phyloP scores from a whole-genome alignment of 192 early-diverging fungal species.

The Podila horticola region DNA sequence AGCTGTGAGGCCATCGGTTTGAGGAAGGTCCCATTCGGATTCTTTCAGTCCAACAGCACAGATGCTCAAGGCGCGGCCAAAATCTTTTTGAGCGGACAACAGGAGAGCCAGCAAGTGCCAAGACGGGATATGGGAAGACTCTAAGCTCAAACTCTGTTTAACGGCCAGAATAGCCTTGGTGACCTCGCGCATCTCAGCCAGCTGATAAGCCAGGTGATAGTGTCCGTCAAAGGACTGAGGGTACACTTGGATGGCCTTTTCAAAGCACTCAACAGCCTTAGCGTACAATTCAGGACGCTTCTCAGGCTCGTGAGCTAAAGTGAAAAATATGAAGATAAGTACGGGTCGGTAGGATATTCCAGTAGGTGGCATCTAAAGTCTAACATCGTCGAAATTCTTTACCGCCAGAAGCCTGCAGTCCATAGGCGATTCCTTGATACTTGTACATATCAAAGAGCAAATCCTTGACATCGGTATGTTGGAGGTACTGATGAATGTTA shows the following conservation, averaged over 20 bases:
- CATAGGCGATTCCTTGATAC: constrained; percentile 13
- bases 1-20: constrained; percentile 14
- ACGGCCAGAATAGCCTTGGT: constrained; percentile 60
- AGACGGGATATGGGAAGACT: constrained; percentile 65
- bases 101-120: constrained; percentile 78
- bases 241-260: constrained; percentile 58
- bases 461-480: constrained; percentile 8
- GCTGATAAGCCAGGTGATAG: constrained; percentile 74
- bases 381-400: not conserved
- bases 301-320: constrained; percentile 65
- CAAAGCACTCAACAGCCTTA: constrained; percentile 63
- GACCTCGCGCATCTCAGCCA: constrained; percentile 70
- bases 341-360: not conserved
- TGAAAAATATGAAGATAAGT: not conserved
- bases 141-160: constrained; percentile 61
- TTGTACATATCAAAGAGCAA: constrained; percentile 10
- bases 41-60: constrained; percentile 69
- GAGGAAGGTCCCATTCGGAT: constrained; percentile 54
- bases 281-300: constrained; percentile 67
- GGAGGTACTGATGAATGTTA: constrained; percentile 23
- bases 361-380: no score
- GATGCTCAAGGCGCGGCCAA: constrained; percentile 64
- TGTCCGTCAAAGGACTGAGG: constrained; percentile 64
- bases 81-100: constrained; percentile 71
- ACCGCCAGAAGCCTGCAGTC: constrained; percentile 10